Conservation (phyloP, 805 yeast species). For the Komagataella phaffii region DNA sequence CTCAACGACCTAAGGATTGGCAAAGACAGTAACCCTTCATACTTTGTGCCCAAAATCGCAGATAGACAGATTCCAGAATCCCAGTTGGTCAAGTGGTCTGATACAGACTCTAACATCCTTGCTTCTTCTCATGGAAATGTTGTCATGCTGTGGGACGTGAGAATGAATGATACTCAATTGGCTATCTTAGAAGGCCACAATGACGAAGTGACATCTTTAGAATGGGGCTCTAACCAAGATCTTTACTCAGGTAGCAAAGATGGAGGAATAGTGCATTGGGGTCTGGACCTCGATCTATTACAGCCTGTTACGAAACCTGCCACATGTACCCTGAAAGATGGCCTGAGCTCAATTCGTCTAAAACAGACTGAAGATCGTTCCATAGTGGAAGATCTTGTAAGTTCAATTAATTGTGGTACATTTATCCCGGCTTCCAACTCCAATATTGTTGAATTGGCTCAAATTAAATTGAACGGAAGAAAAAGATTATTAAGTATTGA, state of each 20-base stretch:
- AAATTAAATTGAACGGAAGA: slow-evolving; percentile 15
- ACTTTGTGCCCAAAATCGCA: slow-evolving; percentile 26
- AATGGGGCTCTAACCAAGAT: slow-evolving; percentile 41
- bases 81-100: slow-evolving; percentile 34
- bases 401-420: slow-evolving; percentile 46
- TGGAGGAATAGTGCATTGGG: slow-evolving; percentile 59
- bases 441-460: slow-evolving; percentile 31
- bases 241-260: slow-evolving; percentile 49
- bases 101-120: slow-evolving; percentile 40
- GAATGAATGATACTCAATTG: slow-evolving; percentile 35
- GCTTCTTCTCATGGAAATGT: slow-evolving; percentile 51
- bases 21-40: slow-evolving; percentile 21
- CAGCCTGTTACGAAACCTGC: neutral
- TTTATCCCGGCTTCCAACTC: slow-evolving; percentile 46
- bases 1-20: slow-evolving; percentile 51
- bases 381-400: slow-evolving; percentile 15
- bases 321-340: slow-evolving; percentile 32
- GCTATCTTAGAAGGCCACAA: slow-evolving; percentile 42
- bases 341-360: slow-evolving; percentile 26
- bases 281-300: slow-evolving; percentile 20
- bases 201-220: slow-evolving; percentile 38
- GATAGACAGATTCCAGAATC: slow-evolving; percentile 6
- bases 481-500: slow-evolving; percentile 38
- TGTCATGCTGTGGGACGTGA: slow-evolving; percentile 64
- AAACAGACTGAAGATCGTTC: slow-evolving; percentile 16